These are phyloP conservation scores for Suhomyces kilbournensis DNA, from an alignment of 805 yeast genomes.

Conservation along the genomic window DNA sequence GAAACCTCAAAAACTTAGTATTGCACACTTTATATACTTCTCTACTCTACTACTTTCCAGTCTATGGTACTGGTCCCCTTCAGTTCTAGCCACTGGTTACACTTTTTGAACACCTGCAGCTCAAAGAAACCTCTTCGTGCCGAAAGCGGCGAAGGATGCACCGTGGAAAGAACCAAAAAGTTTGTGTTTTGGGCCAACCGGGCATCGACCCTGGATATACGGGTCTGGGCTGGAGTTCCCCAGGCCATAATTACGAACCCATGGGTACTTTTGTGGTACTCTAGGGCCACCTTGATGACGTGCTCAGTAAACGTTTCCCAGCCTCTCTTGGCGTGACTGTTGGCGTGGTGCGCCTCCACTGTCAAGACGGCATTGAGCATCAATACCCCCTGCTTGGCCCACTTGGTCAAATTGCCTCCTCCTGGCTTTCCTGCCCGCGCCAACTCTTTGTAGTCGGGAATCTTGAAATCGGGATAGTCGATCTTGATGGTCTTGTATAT, in stretches of 20 bases:
- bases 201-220: conserved; percentile 41
- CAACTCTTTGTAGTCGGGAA: conserved; percentile 43
- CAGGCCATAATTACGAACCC: conserved; percentile 78
- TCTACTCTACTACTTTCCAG: conserved; percentile 53
- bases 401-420: conserved; percentile 68
- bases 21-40: no score
- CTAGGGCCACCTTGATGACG: conserved; percentile 53
- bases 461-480: conserved; percentile 64
- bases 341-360: conserved; percentile 89
- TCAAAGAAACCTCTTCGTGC: conserved; percentile 84
- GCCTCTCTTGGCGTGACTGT: conserved; percentile 85
- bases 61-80: conserved; percentile 48
- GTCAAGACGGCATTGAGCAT: conserved; percentile 86
- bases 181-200: conserved; percentile 25
- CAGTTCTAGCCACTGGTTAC: conserved; percentile 72
- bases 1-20: no score
- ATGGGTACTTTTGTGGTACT: conserved; percentile 37
- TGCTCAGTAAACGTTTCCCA: conserved; percentile 90
- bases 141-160: conserved; percentile 94
- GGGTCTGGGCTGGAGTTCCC: conserved; percentile 72
- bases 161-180: conserved; percentile 61
- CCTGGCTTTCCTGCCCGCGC: conserved; percentile 29
- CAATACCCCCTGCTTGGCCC: conserved; percentile 89
- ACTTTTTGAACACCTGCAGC: conserved; percentile 65
- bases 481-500: conserved; percentile 74